Conservation (phyloP, 2,329 filamentous ascomycete genomes). For the Diaporthe sp. region DNA sequence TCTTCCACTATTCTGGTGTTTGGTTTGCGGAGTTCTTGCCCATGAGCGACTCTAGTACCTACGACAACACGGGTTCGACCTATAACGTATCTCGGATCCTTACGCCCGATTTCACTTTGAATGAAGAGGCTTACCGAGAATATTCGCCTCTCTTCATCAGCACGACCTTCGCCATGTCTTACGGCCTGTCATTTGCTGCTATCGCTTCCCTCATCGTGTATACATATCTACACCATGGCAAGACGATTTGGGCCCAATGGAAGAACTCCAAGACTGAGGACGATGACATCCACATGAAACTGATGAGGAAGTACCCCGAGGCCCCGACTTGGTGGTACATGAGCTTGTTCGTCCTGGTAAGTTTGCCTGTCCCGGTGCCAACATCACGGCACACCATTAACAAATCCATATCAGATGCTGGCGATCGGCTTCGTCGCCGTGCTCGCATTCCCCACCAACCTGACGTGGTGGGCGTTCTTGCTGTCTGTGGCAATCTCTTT, state of each 20-base stretch:
- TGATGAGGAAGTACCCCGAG: constrained; percentile 72
- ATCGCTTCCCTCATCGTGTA: constrained; percentile 77
- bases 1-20: constrained; percentile 72
- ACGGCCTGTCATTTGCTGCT: constrained; percentile 78
- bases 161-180: constrained; percentile 76
- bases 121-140: constrained; percentile 70
- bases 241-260: constrained; percentile 73
- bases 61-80: constrained; percentile 73
- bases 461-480: constrained; percentile 79
- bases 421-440: constrained; percentile 64
- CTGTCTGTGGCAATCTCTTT: constrained; percentile 73
- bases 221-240: constrained; percentile 73
- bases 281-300: constrained; percentile 72
- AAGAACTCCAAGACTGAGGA: constrained; percentile 68
- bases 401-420: constrained; percentile 56
- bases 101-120: constrained; percentile 68
- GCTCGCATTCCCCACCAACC: constrained; percentile 72
- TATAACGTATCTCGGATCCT: constrained; percentile 76
- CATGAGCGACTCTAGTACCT: constrained; percentile 76
- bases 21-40: constrained; percentile 75
- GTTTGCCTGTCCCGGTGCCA: constrained; percentile 39
- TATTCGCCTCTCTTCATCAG: constrained; percentile 79
- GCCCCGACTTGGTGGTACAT: constrained; percentile 74
- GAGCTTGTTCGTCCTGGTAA: constrained; percentile 63
- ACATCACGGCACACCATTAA: constrained; percentile 33